phyloP scores from a whole-genome alignment of 352 stramenopile genomes.

The Globisporangium megalacanthum region DNA sequence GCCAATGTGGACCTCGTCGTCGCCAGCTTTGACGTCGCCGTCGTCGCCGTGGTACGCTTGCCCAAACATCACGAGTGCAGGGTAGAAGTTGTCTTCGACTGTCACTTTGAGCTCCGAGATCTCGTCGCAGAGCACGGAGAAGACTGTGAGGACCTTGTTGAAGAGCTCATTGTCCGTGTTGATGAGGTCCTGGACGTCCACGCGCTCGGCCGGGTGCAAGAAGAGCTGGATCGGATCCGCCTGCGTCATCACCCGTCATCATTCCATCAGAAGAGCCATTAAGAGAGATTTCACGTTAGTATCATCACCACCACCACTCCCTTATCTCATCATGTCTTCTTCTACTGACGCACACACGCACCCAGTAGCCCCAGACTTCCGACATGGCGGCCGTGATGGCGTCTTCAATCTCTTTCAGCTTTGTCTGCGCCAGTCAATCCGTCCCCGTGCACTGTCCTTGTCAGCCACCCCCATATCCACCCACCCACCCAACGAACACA shows the following conservation, averaged over 20 bases:
- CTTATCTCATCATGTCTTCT: too few relatives aligned
- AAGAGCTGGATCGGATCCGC: conserved; percentile 81
- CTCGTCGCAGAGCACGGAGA: conserved; percentile 87
- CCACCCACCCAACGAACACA: background rate
- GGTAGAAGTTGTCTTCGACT: conserved; percentile 88
- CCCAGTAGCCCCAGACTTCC: conserved; percentile 88
- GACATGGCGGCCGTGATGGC: conserved; percentile 83
- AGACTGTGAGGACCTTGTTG: conserved; percentile 87
- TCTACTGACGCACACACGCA: conserved; percentile 14
- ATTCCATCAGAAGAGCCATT: conserved; percentile 15
- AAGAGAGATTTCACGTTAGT: background rate
- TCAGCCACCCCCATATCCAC: background rate
- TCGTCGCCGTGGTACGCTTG: conserved; percentile 69
- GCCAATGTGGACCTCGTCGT: conserved; percentile 81
- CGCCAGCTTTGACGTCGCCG: conserved; percentile 56
- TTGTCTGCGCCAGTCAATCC: conserved; percentile 33
- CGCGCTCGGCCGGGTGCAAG: conserved; percentile 75
- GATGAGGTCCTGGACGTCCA: conserved; percentile 86
- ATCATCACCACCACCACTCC: background rate
- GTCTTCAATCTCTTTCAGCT: conserved; percentile 85
- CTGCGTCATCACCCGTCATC: too few relatives aligned
- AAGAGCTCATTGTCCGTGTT: conserved; percentile 88
- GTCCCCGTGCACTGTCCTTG: background rate
- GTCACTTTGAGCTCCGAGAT: conserved; percentile 88
- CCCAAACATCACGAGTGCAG: conserved; percentile 87